Evolutionary conservation across 805 yeast species (phyloP).

Genomic region (Nadsonia fulvescens): DNA sequence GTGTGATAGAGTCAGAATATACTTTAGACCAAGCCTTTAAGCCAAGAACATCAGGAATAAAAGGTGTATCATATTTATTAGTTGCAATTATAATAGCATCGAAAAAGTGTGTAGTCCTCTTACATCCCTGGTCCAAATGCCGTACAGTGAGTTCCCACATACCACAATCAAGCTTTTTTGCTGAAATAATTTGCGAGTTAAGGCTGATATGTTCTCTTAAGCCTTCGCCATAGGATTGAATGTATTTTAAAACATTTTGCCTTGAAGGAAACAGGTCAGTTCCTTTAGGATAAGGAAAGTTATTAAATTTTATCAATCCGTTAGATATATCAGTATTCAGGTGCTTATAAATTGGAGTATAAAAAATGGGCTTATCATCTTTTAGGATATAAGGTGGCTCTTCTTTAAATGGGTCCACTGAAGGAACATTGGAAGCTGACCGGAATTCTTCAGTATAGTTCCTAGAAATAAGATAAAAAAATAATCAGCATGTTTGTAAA

Average conservation of each 20-base stretch:
- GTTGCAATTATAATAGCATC: conserved; percentile 49
- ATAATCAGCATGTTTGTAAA: too few relatives aligned
- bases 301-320: conserved; percentile 47
- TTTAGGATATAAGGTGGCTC: conserved; percentile 10
- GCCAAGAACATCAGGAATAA: conserved; percentile 37
- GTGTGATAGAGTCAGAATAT: conserved; percentile 35
- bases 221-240: conserved; percentile 32
- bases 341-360: conserved; percentile 41
- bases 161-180: conserved; percentile 19
- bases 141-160: conserved; percentile 25
- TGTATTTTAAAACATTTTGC: conserved; percentile 40
- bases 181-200: conserved; percentile 29
- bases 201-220: conserved; percentile 25
- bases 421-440: conserved; percentile 17
- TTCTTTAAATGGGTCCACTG: conserved; percentile 13
- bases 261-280: conserved; percentile 41
- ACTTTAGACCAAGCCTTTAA: too few relatives aligned
- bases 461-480: too few relatives aligned
- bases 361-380: conserved; percentile 20
- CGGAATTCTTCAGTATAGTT: conserved; percentile 25
- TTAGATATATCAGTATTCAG: conserved; percentile 56
- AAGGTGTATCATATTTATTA: conserved; percentile 49
- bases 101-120: too few relatives aligned
- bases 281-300: conserved; percentile 28
- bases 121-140: conserved; percentile 6